phyloP scores from a whole-genome alignment of 495 filamentous ascomycete genomes.

The Copromyces sp. region DNA sequence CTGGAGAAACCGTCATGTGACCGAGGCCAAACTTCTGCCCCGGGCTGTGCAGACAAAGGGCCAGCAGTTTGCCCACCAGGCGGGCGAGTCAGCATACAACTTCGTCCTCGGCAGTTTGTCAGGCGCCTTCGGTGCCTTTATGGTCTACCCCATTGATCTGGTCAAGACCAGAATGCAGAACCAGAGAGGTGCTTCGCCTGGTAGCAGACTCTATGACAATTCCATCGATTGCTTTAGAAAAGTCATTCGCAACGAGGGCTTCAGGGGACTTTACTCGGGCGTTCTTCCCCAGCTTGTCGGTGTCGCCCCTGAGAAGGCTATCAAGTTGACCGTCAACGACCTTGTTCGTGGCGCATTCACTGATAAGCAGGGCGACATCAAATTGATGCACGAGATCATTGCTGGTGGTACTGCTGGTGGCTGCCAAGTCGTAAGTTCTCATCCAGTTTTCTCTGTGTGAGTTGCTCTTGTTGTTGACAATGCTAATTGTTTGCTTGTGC shows the following conservation, averaged over 20 bases:
- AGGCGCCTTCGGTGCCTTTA: conserved; percentile 94
- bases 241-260: conserved; percentile 86
- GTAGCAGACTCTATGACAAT: conserved; percentile 89
- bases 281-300: conserved; percentile 91
- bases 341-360: conserved; percentile 68
- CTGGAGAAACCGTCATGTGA: conserved; percentile 59
- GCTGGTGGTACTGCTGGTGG: conserved; percentile 85
- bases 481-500: conserved; percentile 8
- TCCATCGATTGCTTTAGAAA: conserved; percentile 87
- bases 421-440: conserved; percentile 82
- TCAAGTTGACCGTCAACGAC: conserved; percentile 97
- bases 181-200: conserved; percentile 70
- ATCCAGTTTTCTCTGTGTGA: background rate
- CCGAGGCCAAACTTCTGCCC: conserved; percentile 17
- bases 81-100: conserved; percentile 75
- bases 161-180: conserved; percentile 99
- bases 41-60: conserved; percentile 18
- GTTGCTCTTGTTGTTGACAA: background rate
- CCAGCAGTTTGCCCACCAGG: conserved; percentile 42
- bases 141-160: conserved; percentile 97
- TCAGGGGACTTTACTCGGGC: conserved; percentile 83
- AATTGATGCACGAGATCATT: conserved; percentile 60
- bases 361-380: conserved; percentile 69
- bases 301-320: conserved; percentile 96
- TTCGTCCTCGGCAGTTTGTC: conserved; percentile 82